Evolutionary conservation across 495 filamentous ascomycete species (phyloP), one percentile per base, ranked within the genome.

Genomic region (Aspergillus panamensis): DNA sequence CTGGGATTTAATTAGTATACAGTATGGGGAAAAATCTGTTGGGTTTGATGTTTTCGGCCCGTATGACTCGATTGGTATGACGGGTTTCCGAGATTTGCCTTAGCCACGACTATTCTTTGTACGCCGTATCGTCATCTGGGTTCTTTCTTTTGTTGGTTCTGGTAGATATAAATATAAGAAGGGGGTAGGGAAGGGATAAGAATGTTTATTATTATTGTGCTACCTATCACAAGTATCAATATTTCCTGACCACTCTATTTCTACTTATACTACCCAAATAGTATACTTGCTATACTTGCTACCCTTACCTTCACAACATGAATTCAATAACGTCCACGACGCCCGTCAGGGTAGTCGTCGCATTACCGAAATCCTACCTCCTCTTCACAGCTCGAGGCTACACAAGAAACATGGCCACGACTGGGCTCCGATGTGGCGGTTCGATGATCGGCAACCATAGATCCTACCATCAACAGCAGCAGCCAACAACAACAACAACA

Each of bases 341-440:
- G 30, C 71, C 73, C 58, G 59, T 75, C 8, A 65, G 72, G 68
- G 60, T 54, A 14, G 65, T 57, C n/a, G 62, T 68, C 43, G 57
- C 61, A 44, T 60, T 69, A 42, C 67, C 68, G 7, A 64, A 66
- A 14, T 50, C 65, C 35, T 66, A 64, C 31, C 60, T 72, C 10
- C 64, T 63, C 30, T 45, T 74, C n/a, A 60, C 62, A 7, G 32
- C 66, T 9, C 65, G 67, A 43, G 58, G 67, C 42, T 74, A 65
- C 53, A 64, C 68, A 1, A 63, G 61, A 19, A 43, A 63, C 10
- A 61, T 69, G 17, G 54, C 58, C 30, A 64, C 59, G 25, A 53
- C 59, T 12, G 64, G 62, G 19, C 51, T 66, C 45, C 65, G 51
- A 33, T 54, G 58, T 16, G 53, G 60, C 21, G 58, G 57, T 37